These are phyloP conservation scores for Podospora conica DNA, from an alignment of 495 filamentous ascomycete species.

Conservation along the genomic window DNA sequence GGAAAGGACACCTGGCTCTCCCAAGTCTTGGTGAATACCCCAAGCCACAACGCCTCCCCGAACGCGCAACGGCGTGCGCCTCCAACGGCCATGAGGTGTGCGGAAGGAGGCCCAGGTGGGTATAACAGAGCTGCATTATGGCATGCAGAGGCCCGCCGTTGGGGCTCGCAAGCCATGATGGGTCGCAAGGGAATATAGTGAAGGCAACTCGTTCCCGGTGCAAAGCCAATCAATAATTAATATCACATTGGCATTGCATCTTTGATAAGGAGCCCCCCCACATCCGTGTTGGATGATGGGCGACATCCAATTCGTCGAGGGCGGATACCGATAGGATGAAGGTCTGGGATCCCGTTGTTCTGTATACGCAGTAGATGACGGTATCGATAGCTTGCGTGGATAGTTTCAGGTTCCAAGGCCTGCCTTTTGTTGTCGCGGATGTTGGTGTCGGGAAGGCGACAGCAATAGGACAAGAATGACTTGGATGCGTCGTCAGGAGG, in stretches of 20 bases:
- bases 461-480: not conserved
- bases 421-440: not conserved
- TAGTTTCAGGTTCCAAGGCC: not conserved
- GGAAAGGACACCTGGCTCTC: not conserved
- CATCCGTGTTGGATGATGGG: not conserved
- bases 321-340: slow-evolving; percentile 20
- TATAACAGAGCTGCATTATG: slow-evolving; percentile 22
- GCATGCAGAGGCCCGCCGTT: slow-evolving; percentile 15
- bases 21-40: not conserved
- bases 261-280: slow-evolving; percentile 23
- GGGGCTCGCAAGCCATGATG: slow-evolving; percentile 10
- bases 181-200: slow-evolving; percentile 15
- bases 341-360: slow-evolving; percentile 11
- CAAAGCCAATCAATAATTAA: slow-evolving; percentile 26
- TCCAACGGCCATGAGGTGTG: not conserved
- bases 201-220: slow-evolving; percentile 20
- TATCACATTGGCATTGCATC: slow-evolving; percentile 21
- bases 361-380: slow-evolving; percentile 10
- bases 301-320: slow-evolving; percentile 15
- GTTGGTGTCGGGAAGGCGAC: not conserved
- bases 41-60: not conserved
- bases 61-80: not conserved
- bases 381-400: slow-evolving; percentile 12
- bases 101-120: slow-evolving; percentile 2
- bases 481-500: not conserved